Evolutionary conservation across 2,329 filamentous ascomycete genomes (phyloP).

Genomic region (Hymenotorrendiella dingleyae): DNA sequence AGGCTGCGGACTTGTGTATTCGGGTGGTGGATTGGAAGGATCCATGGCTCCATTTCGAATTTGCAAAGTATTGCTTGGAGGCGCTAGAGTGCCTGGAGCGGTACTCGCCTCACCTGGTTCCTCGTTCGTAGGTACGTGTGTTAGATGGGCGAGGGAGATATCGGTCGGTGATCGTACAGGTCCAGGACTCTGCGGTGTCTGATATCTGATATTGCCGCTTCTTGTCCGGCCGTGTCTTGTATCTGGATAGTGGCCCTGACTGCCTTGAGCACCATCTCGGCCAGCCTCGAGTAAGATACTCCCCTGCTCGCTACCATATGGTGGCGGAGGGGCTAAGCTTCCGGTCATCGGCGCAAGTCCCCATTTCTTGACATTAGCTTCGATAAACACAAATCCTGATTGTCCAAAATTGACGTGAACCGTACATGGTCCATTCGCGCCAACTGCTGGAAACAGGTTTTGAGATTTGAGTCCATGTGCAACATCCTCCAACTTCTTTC

Average conservation of each 20-base stretch:
- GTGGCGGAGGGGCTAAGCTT: conserved; percentile 87
- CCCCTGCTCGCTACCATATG: conserved; percentile 94
- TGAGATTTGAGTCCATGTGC: conserved; percentile 87
- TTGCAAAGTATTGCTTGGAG: conserved; percentile 15
- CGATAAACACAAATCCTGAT: conserved; percentile 96
- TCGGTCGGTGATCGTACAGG: conserved; percentile 89
- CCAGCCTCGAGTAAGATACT: conserved; percentile 91
- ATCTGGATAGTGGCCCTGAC: conserved; percentile 35
- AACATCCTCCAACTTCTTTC: conserved; percentile 93
- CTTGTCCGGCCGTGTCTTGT: conserved; percentile 61
- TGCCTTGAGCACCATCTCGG: conserved; percentile 46
- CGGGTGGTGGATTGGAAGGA: conserved; percentile 60
- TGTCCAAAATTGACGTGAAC: conserved; percentile 98
- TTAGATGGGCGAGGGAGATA: conserved; percentile 85
- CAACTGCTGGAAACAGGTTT: conserved; percentile 97
- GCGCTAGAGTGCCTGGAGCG: conserved; percentile 26
- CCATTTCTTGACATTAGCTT: conserved; percentile 99
- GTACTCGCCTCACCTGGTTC: conserved; percentile 52
- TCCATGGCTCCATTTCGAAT: conserved; percentile 31
- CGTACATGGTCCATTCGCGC: conserved; percentile 85
- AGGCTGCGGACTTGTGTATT: conserved; percentile 61
- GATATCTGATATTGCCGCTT: conserved; percentile 71
- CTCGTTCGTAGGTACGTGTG: conserved; percentile 61
- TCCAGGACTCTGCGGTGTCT: conserved; percentile 74
- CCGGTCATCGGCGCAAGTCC: conserved; percentile 93